Evolutionary conservation across 1,284 basidiomycete species (phyloP).

Genomic region (Ceratobasidium sp.): DNA sequence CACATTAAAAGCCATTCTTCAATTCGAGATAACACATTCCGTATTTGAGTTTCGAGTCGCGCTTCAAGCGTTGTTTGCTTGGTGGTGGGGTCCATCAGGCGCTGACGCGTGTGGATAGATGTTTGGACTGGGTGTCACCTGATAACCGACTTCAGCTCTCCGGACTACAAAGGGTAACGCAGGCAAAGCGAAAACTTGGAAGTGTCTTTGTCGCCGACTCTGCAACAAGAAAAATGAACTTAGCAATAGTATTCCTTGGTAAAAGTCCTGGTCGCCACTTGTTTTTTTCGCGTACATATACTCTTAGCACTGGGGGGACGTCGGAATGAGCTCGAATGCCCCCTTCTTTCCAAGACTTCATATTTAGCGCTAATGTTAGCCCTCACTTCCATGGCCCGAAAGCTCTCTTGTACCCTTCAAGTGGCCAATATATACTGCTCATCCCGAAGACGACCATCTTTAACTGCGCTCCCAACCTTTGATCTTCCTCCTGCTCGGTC

Average conservation of each 20-base stretch:
- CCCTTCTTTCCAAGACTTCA: background rate
- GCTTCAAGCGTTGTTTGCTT: slow-evolving; percentile 24
- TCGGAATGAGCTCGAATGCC: background rate
- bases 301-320: background rate
- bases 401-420: background rate
- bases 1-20: slow-evolving; percentile 14
- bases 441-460: background rate
- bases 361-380: background rate
- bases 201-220: slow-evolving; percentile 17
- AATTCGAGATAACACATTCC: slow-evolving; percentile 9
- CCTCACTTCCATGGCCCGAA: background rate
- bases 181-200: background rate
- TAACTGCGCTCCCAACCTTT: background rate
- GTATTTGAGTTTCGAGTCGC: slow-evolving; percentile 20
- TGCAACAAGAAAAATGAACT: background rate
- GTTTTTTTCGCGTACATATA: background rate
- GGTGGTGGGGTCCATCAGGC: slow-evolving; percentile 31
- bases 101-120: background rate
- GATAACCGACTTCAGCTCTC: background rate
- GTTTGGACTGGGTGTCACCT: slow-evolving; percentile 22
- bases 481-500: background rate
- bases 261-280: background rate
- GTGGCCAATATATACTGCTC: background rate
- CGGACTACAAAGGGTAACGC: background rate
- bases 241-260: background rate